Base-by-base conservation (phyloP, 139 green algal genomes). In the Gonium pectorale region DNA sequence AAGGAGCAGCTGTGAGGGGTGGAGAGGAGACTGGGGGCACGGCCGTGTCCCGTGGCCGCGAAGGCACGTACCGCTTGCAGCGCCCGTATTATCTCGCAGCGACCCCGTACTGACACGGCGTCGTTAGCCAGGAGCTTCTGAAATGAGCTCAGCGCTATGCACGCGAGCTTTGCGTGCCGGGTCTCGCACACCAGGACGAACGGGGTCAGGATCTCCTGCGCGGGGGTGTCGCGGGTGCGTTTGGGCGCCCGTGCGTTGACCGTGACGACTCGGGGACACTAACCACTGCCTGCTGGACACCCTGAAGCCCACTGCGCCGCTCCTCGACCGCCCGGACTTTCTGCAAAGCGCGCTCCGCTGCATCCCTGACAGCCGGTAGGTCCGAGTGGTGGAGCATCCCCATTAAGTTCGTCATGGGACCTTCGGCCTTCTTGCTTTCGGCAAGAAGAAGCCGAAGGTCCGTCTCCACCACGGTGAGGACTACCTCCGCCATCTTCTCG, bases 71-170 rank as follows among this genome's bases (percentile, higher is more conserved):
- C 92, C 90, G 94, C 87, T 49, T 92, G 90, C 33, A 97, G 85
- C 17, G 86, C 90, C 2, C 70, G 63, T 6, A 96, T 90, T 38
- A 96, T 90, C 3, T 90, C 41, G 24, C 80, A 63, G 49, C 94
- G 63, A 2, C 89, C 92, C 35, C 93, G 87, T 13, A 83, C 51
- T 0, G 90, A 89, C 27, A 98, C 83, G 22, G 89, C 93, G 44
- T 95, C 88, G 69, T 97, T 93, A 15, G 94, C 92, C 26, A 98
- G 88, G 59, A 98, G 85, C 86, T 96, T 97, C 74, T 98, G 96
- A 5, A 96, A 72, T 41, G 90, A 94, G 19, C 79, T 86, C 63
- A 98, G 90, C 3, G 92, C 90, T 7, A 92, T 80, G 43, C 78
- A 89, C 21, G 92, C 90, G 27, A 98, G 92, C 59, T 91, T 91